phyloP scores from a whole-genome alignment of 192 early-diverging fungal species.

The Spizellomyces sp. region DNA sequence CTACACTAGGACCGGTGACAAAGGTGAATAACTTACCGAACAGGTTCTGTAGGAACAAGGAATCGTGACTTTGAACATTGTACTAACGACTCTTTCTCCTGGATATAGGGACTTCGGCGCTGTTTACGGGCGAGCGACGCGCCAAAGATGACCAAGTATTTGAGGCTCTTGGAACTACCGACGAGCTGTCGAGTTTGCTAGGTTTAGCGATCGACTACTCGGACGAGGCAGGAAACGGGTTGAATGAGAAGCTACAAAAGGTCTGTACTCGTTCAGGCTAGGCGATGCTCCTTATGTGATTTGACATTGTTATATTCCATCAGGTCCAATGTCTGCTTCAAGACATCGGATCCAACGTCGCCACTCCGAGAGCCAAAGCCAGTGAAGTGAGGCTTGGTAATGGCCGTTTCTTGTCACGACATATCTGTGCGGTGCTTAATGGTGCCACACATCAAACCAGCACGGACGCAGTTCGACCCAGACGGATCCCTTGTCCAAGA shows the following conservation, averaged over 20 bases:
- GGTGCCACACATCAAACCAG: slow-evolving; percentile 18
- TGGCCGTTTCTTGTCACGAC: not conserved
- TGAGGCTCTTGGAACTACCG: slow-evolving; percentile 87
- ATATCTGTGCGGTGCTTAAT: not conserved
- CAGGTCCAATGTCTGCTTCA: slow-evolving; percentile 90
- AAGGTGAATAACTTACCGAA: slow-evolving; percentile 51
- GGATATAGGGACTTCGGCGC: slow-evolving; percentile 70
- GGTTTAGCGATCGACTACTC: slow-evolving; percentile 69
- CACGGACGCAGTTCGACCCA: slow-evolving; percentile 75
- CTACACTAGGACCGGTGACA: slow-evolving; percentile 95
- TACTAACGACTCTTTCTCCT: not conserved
- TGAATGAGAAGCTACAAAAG: slow-evolving; percentile 56
- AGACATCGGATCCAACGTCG: slow-evolving; percentile 90
- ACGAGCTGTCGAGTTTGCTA: slow-evolving; percentile 78
- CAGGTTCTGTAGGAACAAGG: not conserved
- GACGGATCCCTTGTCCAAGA: slow-evolving; percentile 61
- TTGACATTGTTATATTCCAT: slow-evolving; percentile 9
- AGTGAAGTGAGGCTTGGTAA: slow-evolving; percentile 55
- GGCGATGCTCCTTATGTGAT: not conserved
- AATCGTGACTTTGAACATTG: not conserved
- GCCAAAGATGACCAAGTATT: slow-evolving; percentile 86
- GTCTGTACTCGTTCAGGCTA: slow-evolving; percentile 38
- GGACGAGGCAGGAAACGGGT: slow-evolving; percentile 50
- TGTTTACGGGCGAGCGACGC: slow-evolving; percentile 91
- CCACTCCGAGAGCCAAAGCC: slow-evolving; percentile 73